phyloP scores from a whole-genome alignment of 768 basidiomycete species.

The Podaxis pistillaris region DNA sequence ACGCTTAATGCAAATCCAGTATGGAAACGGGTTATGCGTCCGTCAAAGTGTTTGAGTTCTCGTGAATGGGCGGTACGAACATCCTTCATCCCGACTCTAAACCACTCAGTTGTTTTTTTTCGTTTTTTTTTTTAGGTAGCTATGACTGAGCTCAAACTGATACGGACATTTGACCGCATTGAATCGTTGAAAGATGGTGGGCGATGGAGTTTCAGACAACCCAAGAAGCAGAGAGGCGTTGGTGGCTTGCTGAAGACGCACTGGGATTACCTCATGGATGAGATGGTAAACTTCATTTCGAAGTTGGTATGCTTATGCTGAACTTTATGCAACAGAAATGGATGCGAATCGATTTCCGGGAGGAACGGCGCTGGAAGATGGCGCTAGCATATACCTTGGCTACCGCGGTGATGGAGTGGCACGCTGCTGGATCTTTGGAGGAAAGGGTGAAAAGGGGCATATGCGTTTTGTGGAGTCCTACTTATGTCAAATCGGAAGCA shows the following conservation, averaged over 20 bases:
- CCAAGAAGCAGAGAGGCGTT: constrained; percentile 87
- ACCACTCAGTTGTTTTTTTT: constrained; percentile 10
- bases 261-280: constrained; percentile 95
- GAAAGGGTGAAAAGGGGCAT: constrained; percentile 66
- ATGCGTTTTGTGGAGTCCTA: constrained; percentile 62
- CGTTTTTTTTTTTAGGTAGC: constrained; percentile 61
- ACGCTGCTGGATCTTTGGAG: constrained; percentile 62
- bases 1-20: constrained; percentile 76
- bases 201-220: constrained; percentile 91
- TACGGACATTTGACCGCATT: constrained; percentile 81
- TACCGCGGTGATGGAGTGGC: constrained; percentile 85
- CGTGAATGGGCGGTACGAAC: constrained; percentile 80
- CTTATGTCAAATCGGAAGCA: constrained; percentile 36
- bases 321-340: constrained; percentile 63
- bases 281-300: constrained; percentile 66
- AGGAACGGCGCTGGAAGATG: constrained; percentile 92
- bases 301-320: constrained; percentile 4
- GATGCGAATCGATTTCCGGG: constrained; percentile 94
- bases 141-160: constrained; percentile 71
- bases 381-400: constrained; percentile 82
- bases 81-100: background rate
- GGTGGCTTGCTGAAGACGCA: constrained; percentile 78
- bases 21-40: constrained; percentile 63
- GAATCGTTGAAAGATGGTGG: constrained; percentile 78
- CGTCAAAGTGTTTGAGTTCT: constrained; percentile 76